Conservation (phyloP, 345 rosid genomes). For the Populus alba region DNA sequence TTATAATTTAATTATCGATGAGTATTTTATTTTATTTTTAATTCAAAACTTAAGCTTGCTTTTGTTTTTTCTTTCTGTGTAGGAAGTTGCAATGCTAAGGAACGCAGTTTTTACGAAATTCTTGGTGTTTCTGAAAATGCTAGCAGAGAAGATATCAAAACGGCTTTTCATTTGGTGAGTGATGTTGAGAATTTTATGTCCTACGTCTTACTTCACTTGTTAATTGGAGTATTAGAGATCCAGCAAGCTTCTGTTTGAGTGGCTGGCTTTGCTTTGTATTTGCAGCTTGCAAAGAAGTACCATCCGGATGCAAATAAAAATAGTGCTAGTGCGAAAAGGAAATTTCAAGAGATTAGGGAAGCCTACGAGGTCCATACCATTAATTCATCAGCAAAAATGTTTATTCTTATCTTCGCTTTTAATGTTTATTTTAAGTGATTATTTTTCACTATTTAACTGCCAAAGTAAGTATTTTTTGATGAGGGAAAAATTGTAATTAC, state of each 20-base stretch:
- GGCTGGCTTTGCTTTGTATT: slow-evolving; percentile 5
- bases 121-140: slow-evolving; percentile 78
- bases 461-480: background rate
- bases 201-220: background rate
- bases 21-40: background rate
- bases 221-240: background rate
- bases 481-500: background rate
- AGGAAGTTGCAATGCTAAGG: slow-evolving; percentile 47
- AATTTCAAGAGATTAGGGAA: slow-evolving; percentile 82
- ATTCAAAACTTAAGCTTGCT: background rate
- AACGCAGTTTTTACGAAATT: slow-evolving; percentile 58
- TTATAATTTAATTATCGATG: background rate
- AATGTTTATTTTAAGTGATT: background rate
- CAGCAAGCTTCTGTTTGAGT: background rate
- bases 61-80: background rate
- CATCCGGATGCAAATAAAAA: slow-evolving; percentile 92
- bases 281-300: slow-evolving; percentile 91
- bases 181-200: background rate
- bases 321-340: slow-evolving; percentile 79
- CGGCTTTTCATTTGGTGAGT: slow-evolving; percentile 71
- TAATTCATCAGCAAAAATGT: background rate
- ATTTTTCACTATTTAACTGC: background rate
- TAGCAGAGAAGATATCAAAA: slow-evolving; percentile 71
- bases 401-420: background rate
- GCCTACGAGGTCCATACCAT: slow-evolving; percentile 66